Evolutionary conservation across 2,329 filamentous ascomycete species (phyloP), one percentile per base, ranked within the genome.

Genomic region (Fusarium secorum): DNA sequence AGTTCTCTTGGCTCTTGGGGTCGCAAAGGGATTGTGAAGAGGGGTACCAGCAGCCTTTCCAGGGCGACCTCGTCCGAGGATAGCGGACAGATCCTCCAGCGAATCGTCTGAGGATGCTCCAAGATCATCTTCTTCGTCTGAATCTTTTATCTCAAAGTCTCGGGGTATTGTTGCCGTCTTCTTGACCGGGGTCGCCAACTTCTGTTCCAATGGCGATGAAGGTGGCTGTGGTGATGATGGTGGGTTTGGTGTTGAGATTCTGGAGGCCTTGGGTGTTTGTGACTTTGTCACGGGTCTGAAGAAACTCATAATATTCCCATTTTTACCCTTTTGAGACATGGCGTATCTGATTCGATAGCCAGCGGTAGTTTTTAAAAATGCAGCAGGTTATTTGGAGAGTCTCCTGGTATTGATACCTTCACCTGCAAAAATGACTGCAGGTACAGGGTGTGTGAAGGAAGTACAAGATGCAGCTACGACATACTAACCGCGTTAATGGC

Each of bases 61-160:
- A 5, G 76, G 77, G 11, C 74, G 76, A 20, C 66, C 64, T 20
- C 72, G 72, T 10, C 78, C 75, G 15, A 82, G 74, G 15, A 81
- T 77, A 33, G 74, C 68, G 13, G 79, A 77, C 3, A 91, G 78
- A 45, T 86, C 83, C 9, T 86, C 85, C 18, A 91, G 83, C 0
- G 90, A 91, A 52, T 86, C 86, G 30, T 88, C 87, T 22, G 89
- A 89, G 22, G 75, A 78, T 39, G 70, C 72, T 39, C 84, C 87
- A 71, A 90, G 85, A 32, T 85, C 86, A 22, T 87, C 87, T n/a
- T 92, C 91, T 14, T 91, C 91, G 75, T 95, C 93, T 0, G 93
- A 94, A 58, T 88, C 90, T 48, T 85, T 85, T 42, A 95, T 91
- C 60, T 91, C 82, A 17, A 88, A 80, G 73, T 88, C 83, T 78